Evolutionary conservation across 768 basidiomycete genomes (phyloP), one percentile per base, ranked within the genome.

Genomic region (Mycena olivaceomarginata): DNA sequence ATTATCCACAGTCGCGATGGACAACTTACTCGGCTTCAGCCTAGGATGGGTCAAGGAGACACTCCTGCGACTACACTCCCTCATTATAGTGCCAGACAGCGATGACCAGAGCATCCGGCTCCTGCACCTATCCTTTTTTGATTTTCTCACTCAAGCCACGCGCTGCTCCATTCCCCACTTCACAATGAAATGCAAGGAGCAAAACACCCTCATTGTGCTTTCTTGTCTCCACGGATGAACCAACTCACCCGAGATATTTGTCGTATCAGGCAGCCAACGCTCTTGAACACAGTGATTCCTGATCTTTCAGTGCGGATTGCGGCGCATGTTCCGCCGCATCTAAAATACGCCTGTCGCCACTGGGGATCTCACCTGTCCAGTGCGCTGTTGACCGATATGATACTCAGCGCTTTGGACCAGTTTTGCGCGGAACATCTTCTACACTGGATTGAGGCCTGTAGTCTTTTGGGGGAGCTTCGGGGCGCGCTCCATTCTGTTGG

Each of bases 361-460:
- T 82, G 81, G 81, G 74, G 64, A 16, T 75, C 48, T 39, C 82
- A 83, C 63, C 10, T 83, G n/a, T 39, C 70, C 0, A 20, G 8
- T 4, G 40, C 37, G 2, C 8, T 62, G 43, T 22, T 75, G 15
- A 40, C 77, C 1, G 48, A 74, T 43, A 63, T 51, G 6, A 37
- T 80, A 16, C 62, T 75, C 4, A 43, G 56, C 1, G 43, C 62
- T 1, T 39, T 82, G 48, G 12, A 77, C 5, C 41, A 74, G 6
- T 82, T 83, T 39, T 78, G 74, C 43, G 45, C 63, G 20, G 62
- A 68, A 18, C 60, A 77, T 62, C 70, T 83, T 2, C 70, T 83
- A 5, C 62, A 81, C 31, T 83, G 82, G 82, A 53, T 83, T 5
- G 82, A 83, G 60, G 77, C 65, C 1, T 73, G 69, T 18, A 73